Percentiles rank a stretch among this genome's conserved stretches.
phyloP scores from a whole-genome alignment of 306 rosid genomes.

The Gastrolobium villosum region DNA sequence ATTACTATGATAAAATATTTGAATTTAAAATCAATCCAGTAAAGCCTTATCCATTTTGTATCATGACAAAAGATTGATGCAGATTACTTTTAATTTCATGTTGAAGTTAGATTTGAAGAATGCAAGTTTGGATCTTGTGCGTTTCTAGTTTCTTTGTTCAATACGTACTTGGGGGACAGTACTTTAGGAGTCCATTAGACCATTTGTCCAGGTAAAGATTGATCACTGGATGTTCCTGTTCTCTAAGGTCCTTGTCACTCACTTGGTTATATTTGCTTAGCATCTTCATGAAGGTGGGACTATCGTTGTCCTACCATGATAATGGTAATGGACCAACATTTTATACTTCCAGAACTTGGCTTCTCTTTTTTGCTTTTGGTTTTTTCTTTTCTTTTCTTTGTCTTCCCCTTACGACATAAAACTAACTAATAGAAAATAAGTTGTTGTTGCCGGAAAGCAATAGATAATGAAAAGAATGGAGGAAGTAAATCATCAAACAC shows the following conservation, averaged over 20 bases:
- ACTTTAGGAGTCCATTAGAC: not conserved
- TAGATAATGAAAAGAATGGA: not conserved
- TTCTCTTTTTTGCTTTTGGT: not conserved
- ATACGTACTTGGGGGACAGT: not conserved
- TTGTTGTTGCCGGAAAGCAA: not conserved
- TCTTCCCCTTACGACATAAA: not conserved
- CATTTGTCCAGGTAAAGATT: not conserved
- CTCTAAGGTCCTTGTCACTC: not conserved
- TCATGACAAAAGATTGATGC: not conserved
- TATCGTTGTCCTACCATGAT: not conserved
- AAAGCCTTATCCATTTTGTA: too few relatives aligned
- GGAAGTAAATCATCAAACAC: not conserved
- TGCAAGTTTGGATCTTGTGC: not conserved
- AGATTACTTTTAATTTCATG: not conserved
- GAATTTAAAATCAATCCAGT: too few relatives aligned
- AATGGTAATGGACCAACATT: not conserved
- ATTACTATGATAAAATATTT: too few relatives aligned
- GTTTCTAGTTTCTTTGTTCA: not conserved
- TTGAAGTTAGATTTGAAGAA: not conserved
- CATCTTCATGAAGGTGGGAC: not conserved
- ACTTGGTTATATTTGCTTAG: not conserved
- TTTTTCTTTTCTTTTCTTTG: not conserved
- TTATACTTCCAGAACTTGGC: not conserved
- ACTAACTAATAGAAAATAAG: not conserved
- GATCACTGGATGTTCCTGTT: not conserved